Conservation (phyloP, 1,284 basidiomycete genomes). For the Wolfiporia cocos region DNA sequence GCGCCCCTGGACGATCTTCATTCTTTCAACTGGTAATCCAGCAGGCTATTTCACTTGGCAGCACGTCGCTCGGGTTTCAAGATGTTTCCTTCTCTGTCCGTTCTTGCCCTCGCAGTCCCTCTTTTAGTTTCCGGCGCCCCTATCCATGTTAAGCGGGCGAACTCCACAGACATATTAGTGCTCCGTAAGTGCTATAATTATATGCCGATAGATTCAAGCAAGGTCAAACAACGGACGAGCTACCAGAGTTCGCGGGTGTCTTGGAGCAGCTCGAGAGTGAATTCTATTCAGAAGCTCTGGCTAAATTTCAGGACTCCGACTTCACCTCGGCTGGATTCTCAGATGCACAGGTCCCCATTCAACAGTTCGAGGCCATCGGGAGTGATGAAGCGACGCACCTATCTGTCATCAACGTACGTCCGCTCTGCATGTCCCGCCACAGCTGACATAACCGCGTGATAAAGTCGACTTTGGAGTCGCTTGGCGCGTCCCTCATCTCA, state of each 20-base stretch:
- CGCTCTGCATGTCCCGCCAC: not conserved
- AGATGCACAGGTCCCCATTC: slow-evolving; percentile 46
- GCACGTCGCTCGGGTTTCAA: slow-evolving; percentile 25
- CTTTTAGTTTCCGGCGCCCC: slow-evolving; percentile 48
- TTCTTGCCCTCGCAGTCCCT: slow-evolving; percentile 42
- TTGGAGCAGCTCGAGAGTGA: slow-evolving; percentile 66
- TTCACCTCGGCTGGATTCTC: slow-evolving; percentile 68
- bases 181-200: slow-evolving; percentile 41
- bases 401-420: slow-evolving; percentile 39
- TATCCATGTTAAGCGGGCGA: slow-evolving; percentile 31
- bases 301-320: slow-evolving; percentile 59
- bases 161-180: slow-evolving; percentile 46
- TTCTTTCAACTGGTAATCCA: slow-evolving; percentile 37
- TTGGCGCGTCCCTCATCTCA: slow-evolving; percentile 49
- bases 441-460: slow-evolving; percentile 6
- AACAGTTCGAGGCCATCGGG: slow-evolving; percentile 58
- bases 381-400: slow-evolving; percentile 62
- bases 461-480: slow-evolving; percentile 42
- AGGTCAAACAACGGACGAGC: not conserved
- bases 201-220: not conserved
- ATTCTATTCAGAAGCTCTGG: slow-evolving; percentile 66
- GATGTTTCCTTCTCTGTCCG: slow-evolving; percentile 36
- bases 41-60: slow-evolving; percentile 38
- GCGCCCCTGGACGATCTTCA: slow-evolving; percentile 51
- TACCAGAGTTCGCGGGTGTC: slow-evolving; percentile 70